Evolutionary conservation across 2,329 filamentous ascomycete genomes (phyloP).

Genomic region (Nemania sp.): DNA sequence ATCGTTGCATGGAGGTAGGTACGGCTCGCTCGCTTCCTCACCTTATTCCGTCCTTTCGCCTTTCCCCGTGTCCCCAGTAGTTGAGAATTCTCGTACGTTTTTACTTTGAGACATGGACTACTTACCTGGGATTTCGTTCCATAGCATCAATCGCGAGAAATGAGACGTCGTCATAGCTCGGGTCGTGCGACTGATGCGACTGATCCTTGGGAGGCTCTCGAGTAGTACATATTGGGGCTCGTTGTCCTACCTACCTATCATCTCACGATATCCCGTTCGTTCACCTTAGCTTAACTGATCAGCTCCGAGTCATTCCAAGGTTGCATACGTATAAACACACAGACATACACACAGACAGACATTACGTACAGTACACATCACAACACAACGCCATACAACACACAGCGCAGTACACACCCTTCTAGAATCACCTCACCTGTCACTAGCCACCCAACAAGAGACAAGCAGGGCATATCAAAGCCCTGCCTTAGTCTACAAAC

Average conservation of each 20-base stretch:
- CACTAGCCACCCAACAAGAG: not conserved
- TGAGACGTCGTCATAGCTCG: slow-evolving; percentile 31
- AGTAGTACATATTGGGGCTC: slow-evolving; percentile 31
- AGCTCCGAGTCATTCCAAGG: slow-evolving; percentile 14
- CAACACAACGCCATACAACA: not conserved
- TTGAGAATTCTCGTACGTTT: slow-evolving; percentile 35
- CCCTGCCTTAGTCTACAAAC: slow-evolving; percentile 43
- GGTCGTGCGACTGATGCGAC: slow-evolving; percentile 11
- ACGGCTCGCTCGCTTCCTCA: slow-evolving; percentile 25
- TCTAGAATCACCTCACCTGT: not conserved
- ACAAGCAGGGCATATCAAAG: slow-evolving; percentile 16
- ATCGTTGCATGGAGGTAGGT: slow-evolving; percentile 23
- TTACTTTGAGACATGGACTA: slow-evolving; percentile 31
- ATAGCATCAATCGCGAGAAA: slow-evolving; percentile 21
- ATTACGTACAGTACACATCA: not conserved
- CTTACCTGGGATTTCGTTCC: slow-evolving; percentile 6
- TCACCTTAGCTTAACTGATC: slow-evolving; percentile 14
- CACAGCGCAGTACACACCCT: not conserved
- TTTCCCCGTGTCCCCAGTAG: slow-evolving; percentile 15
- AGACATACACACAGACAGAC: not conserved
- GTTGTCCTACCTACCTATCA: slow-evolving; percentile 17
- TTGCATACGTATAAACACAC: not conserved
- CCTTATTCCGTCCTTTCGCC: too few species aligned
- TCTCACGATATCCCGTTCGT: not conserved
- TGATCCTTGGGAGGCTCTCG: slow-evolving; percentile 27